Percentiles rank a stretch among this genome's conserved stretches.
These are phyloP conservation scores for Malus fusca DNA, from an alignment of 306 rosid species.

Conservation along the genomic window DNA sequence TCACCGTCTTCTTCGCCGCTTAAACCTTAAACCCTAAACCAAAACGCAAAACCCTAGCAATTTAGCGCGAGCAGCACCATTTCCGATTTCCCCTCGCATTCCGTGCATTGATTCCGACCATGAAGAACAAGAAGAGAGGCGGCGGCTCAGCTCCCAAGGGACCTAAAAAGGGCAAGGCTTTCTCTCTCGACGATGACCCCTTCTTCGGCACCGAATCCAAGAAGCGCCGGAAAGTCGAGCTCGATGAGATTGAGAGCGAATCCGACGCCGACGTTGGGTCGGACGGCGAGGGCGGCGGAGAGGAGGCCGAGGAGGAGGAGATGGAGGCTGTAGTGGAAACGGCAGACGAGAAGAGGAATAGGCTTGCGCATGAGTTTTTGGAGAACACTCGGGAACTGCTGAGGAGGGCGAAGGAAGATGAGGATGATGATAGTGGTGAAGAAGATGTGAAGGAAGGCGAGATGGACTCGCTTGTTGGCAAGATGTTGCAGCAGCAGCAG, in stretches of 20 bases:
- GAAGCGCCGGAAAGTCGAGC: conserved; percentile 42
- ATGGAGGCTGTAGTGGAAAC: conserved; percentile 42
- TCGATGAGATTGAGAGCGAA: conserved; percentile 52
- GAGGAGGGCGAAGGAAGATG: conserved; percentile 47
- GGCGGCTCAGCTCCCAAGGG: conserved; percentile 7
- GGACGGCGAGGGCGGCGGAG: conserved; percentile 13
- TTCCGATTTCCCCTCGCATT: not conserved
- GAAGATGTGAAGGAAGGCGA: conserved; percentile 36
- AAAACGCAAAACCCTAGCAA: conserved; percentile 7
- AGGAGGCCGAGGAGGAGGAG: conserved; percentile 8
- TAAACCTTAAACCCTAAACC: not conserved
- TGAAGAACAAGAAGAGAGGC: conserved; percentile 27
- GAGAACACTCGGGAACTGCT: conserved; percentile 30
- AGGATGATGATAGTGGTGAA: conserved; percentile 16
- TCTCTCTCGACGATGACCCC: conserved; percentile 32
- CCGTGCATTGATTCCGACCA: conserved; percentile 7
- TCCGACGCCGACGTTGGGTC: conserved; percentile 39
- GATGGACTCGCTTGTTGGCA: conserved; percentile 62
- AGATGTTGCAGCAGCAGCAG: conserved; percentile 64
- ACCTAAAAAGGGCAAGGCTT: conserved; percentile 21
- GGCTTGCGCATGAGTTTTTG: conserved; percentile 47
- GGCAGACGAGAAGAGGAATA: conserved; percentile 58
- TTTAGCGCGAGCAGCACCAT: not conserved
- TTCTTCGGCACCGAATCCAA: conserved; percentile 51
- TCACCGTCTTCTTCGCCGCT: not conserved